Base-by-base conservation (phyloP, 2,329 filamentous ascomycete species). In the Botrytis fragariae region DNA sequence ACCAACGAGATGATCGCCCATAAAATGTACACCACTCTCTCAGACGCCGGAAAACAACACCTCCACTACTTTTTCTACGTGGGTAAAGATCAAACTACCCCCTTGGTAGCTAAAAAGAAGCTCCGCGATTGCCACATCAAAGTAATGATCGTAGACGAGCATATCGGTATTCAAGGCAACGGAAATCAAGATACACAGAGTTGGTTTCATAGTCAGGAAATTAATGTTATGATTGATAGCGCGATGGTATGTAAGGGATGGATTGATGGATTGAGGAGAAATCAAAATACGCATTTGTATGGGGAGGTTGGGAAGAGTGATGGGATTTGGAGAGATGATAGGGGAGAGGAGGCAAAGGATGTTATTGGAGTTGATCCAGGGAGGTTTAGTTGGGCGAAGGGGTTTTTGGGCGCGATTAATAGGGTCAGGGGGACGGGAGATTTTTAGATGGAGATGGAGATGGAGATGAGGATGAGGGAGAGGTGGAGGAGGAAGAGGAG, bases 111-210 rank as follows among this genome's bases (percentile, higher is more conserved):
- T 70, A 86, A 83, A 4, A 88, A 87, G 80, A 91, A 92, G 81
- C 84, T 87, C 51, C 86, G 93, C 0, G 89, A 87, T 72, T 94
- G 92, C 79, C 93, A 95, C 81, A 87, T 94, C 80, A 95, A 95
- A 80, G 84, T 95, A 4, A 87, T 95, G 84, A 91, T 95, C 60
- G 89, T 89, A 1, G 93, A 95, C 80, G 87, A 87, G 61, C 83
- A 83, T 35, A 86, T 95, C 51, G 92, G 87, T 3, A 90, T 95
- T 51, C 87, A 92, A 81, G 93, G 92, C 5, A 93, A 89, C 76
- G 92, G 92, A 0, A 95, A 95, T 78, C 91, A 94, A 80, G 93
- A 95, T 77, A 94, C 92, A 2, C 93, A 95, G 81, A 90, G 87
- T 32, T 95, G 92, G 90, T 94, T 87, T 76, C 92, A 95, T 79